phyloP scores from a whole-genome alignment of 768 basidiomycete genomes.

The Trametes maxima region DNA sequence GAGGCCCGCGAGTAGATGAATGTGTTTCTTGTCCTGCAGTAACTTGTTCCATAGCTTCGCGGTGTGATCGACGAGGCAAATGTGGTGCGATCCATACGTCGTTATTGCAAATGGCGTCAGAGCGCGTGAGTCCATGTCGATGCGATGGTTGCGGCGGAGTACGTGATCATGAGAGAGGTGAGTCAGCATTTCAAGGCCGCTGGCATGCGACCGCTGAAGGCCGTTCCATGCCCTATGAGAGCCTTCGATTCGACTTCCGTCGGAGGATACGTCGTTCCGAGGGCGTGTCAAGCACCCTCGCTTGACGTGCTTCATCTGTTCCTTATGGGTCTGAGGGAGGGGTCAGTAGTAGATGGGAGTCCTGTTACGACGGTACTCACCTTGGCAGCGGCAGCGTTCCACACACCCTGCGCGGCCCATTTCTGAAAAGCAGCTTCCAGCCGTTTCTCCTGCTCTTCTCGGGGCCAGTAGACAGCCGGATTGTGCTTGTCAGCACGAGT shows the following conservation, averaged over 20 bases:
- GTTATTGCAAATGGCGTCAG: constrained; percentile 21
- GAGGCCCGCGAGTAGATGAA: background rate
- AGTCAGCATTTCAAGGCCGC: constrained; percentile 29
- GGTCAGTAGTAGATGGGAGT: too few relatives aligned
- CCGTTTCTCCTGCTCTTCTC: constrained; percentile 23
- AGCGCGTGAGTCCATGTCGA: too few relatives aligned
- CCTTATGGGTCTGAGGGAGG: constrained; percentile 26
- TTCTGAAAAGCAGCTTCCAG: constrained; percentile 18
- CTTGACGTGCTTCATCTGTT: constrained; percentile 33
- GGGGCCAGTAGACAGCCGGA: constrained; percentile 25
- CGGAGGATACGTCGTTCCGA: constrained; percentile 25
- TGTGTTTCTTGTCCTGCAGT: background rate
- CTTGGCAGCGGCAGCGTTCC: constrained; percentile 22
- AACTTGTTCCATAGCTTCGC: constrained; percentile 23
- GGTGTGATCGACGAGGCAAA: constrained; percentile 25
- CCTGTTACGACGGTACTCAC: constrained; percentile 14
- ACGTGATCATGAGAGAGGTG: constrained; percentile 32
- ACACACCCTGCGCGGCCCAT: background rate
- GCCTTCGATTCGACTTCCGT: constrained; percentile 35
- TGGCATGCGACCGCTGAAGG: constrained; percentile 25
- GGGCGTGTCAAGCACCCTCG: constrained; percentile 33
- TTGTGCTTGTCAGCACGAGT: background rate
- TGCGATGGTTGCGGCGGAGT: constrained; percentile 25
- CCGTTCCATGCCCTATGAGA: constrained; percentile 35
- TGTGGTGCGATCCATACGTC: constrained; percentile 31